Conservation (phyloP, 495 filamentous ascomycete species). For the Pyronema domesticum region DNA sequence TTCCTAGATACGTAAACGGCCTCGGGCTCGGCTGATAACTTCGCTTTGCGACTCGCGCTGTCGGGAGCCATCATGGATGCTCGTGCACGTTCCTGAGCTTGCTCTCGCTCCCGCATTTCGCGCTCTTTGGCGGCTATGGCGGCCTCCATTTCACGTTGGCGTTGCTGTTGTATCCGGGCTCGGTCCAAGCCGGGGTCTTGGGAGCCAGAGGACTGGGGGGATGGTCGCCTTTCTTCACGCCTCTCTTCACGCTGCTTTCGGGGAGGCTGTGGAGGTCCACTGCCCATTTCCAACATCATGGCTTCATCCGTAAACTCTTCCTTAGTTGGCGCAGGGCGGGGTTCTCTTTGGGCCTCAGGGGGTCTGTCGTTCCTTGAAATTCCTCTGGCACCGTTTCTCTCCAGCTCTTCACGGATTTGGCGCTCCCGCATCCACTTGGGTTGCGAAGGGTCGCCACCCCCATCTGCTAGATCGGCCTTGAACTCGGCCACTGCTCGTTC, state of each 20-base stretch:
- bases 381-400: conserved; percentile 6
- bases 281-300: conserved; percentile 58
- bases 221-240: not conserved
- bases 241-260: conserved; percentile 12
- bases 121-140: conserved; percentile 20
- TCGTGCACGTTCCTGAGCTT: conserved; percentile 9
- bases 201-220: conserved; percentile 1
- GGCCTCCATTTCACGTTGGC: conserved; percentile 22
- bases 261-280: conserved; percentile 33
- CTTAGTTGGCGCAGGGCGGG: conserved; percentile 5
- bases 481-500: conserved; percentile 86
- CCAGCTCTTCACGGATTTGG: conserved; percentile 12
- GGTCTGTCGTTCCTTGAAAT: conserved; percentile 6
- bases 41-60: conserved; percentile 13
- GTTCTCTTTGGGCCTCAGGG: conserved; percentile 5
- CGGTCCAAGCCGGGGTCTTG: conserved; percentile 23
- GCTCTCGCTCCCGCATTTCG: conserved; percentile 16
- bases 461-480: conserved; percentile 39
- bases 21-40: not conserved
- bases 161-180: conserved; percentile 25
- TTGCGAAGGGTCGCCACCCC: conserved; percentile 52
- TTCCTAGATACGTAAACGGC: conserved; percentile 61
- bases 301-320: conserved; percentile 65
- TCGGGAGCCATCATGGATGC: conserved; percentile 32
- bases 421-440: conserved; percentile 88